A percentile compares a stretch with the other conserved stretches of the same genome.
phyloP scores from a whole-genome alignment of 2,329 filamentous ascomycete species.

The Teratosphaeria gauchensis region DNA sequence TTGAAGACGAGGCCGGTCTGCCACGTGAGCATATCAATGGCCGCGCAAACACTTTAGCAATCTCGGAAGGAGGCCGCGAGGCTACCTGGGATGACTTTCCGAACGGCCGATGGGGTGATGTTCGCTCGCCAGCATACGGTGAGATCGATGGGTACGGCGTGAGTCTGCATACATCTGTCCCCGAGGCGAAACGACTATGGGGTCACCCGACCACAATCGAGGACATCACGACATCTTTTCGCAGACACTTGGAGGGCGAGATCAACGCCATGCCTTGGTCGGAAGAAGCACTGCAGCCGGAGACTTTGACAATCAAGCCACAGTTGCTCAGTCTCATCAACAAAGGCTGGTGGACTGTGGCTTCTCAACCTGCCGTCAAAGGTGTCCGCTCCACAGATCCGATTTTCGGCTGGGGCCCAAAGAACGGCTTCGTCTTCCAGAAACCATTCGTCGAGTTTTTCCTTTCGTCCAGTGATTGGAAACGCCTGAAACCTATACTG shows the following conservation, averaged over 20 bases:
- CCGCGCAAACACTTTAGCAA: conserved; percentile 76
- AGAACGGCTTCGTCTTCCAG: conserved; percentile 90
- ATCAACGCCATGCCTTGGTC: conserved; percentile 84
- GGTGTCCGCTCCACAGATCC: conserved; percentile 65
- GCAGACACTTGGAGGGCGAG: conserved; percentile 68
- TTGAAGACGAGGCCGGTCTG: conserved; percentile 67
- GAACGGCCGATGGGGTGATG: conserved; percentile 91
- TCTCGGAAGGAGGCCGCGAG: conserved; percentile 89
- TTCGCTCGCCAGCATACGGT: conserved; percentile 84
- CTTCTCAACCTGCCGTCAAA: conserved; percentile 89
- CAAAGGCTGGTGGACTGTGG: conserved; percentile 89
- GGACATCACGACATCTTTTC: conserved; percentile 75
- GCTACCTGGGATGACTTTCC: conserved; percentile 99
- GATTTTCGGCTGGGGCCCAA: conserved; percentile 88
- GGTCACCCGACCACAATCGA: conserved; percentile 58
- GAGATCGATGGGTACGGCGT: conserved; percentile 98
- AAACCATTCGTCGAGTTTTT: conserved; percentile 98
- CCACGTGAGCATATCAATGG: conserved; percentile 59
- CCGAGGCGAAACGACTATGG: conserved; percentile 77
- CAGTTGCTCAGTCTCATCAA: conserved; percentile 70
- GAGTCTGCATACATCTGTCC: conserved; percentile 82
- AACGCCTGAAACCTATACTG: conserved; percentile 54
- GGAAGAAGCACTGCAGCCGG: conserved; percentile 74
- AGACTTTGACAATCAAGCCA: conserved; percentile 71
- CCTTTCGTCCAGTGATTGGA: conserved; percentile 65